A percentile compares a stretch with the other conserved stretches of the same genome.
Evolutionary conservation across 805 yeast genomes (phyloP).

Genomic region (Candida qinlingensis): DNA sequence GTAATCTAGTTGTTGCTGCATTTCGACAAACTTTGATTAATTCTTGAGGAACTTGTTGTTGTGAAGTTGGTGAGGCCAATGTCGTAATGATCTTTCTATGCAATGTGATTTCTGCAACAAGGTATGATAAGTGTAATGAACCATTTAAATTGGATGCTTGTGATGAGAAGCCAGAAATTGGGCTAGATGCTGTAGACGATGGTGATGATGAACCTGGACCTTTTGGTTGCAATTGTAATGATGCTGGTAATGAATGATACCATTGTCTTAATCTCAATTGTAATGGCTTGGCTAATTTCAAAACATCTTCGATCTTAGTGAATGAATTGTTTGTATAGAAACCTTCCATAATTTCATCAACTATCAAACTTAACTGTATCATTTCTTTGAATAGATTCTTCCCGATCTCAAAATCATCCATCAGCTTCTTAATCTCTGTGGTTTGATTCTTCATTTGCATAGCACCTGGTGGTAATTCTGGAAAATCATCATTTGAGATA

Average conservation of each 20-base stretch:
- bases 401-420: constrained; percentile 62
- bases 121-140: constrained; percentile 75
- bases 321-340: constrained; percentile 47
- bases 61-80: constrained; percentile 28
- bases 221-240: constrained; percentile 39
- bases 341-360: constrained; percentile 65
- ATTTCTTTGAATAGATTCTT: constrained; percentile 61
- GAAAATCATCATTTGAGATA: constrained; percentile 69
- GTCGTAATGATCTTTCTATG: constrained; percentile 69
- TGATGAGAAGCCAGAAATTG: not conserved
- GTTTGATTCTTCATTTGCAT: constrained; percentile 6
- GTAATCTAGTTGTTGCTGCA: constrained; percentile 78
- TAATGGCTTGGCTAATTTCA: constrained; percentile 75
- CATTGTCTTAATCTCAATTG: constrained; percentile 67
- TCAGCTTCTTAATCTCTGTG: constrained; percentile 19
- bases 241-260: constrained; percentile 68
- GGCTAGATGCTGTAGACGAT: not conserved
- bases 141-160: constrained; percentile 64
- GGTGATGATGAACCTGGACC: not conserved
- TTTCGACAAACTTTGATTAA: constrained; percentile 65
- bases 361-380: constrained; percentile 59
- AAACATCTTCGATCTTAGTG: constrained; percentile 60
- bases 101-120: constrained; percentile 82
- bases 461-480: constrained; percentile 48
- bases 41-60: constrained; percentile 42